phyloP scores from a whole-genome alignment of 176 grass and related monocot species.

The Oryza officinalis region DNA sequence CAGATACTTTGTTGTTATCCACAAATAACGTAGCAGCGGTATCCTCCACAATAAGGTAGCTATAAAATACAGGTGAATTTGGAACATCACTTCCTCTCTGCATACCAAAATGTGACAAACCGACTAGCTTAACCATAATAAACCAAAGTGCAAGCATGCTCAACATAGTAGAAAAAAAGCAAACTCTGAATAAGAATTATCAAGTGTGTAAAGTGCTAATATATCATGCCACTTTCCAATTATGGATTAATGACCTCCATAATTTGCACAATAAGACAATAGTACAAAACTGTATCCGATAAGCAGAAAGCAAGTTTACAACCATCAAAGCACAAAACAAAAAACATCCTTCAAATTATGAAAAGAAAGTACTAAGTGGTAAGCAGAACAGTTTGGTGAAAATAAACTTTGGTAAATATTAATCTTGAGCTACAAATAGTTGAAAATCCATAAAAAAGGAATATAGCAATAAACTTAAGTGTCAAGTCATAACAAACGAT shows the following conservation, averaged over 20 bases:
- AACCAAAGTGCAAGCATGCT: constrained; percentile 3
- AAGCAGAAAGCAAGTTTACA: background rate
- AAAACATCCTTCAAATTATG: background rate
- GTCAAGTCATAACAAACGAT: background rate
- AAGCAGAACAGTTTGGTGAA: background rate
- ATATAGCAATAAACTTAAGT: background rate
- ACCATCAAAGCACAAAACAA: constrained; percentile 12
- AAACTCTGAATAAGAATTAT: background rate
- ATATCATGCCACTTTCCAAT: background rate
- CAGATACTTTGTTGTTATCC: constrained; percentile 75
- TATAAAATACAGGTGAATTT: constrained; percentile 94
- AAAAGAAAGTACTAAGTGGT: background rate
- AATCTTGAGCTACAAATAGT: background rate
- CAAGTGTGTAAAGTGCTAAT: constrained; percentile 1
- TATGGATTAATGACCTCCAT: background rate
- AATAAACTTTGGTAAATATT: background rate
- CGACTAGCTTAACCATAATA: constrained; percentile 35
- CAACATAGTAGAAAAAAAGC: background rate
- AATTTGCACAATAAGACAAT: background rate
- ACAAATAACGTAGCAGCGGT: constrained; percentile 72
- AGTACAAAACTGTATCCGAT: background rate
- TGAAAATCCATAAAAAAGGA: background rate
- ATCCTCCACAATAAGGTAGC: constrained; percentile 77
- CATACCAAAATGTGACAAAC: constrained; percentile 36
- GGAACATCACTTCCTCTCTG: constrained; percentile 96